Evolutionary conservation across 192 early-diverging fungal species (phyloP).

Genomic region (Umbelopsis isabellina): DNA sequence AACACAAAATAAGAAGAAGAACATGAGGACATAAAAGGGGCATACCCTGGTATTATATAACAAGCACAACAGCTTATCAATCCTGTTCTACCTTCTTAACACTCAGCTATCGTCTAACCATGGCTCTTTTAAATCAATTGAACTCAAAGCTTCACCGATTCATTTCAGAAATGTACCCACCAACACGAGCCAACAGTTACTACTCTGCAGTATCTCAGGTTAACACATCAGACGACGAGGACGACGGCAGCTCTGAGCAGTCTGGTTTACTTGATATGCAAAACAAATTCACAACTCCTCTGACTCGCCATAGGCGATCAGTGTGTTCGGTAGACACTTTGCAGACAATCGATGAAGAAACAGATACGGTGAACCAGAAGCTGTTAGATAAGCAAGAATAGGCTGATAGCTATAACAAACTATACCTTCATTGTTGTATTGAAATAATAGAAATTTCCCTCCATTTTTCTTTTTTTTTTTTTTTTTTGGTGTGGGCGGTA

Average conservation of each 20-base stretch:
- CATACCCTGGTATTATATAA: no score
- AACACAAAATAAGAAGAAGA: no score
- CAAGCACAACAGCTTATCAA: no score
- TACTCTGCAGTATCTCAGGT: constrained; percentile 20
- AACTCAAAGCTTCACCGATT: constrained; percentile 27
- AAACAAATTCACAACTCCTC: neutral
- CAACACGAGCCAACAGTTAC: neutral
- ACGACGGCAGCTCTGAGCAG: constrained; percentile 9
- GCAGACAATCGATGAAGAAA: constrained; percentile 23
- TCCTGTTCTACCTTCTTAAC: no score
- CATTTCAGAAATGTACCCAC: constrained; percentile 24
- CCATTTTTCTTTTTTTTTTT: neutral
- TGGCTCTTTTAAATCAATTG: constrained; percentile 9
- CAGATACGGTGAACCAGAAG: constrained; percentile 15
- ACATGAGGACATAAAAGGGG: no score
- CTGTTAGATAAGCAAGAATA: neutral
- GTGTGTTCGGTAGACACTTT: constrained; percentile 16
- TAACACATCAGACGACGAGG: neutral
- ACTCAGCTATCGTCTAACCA: neutral
- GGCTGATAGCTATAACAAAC: neutral
- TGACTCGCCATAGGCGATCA: constrained; percentile 5
- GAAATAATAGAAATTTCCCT: neutral
- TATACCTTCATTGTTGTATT: constrained; percentile 4
- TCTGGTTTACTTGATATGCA: neutral
- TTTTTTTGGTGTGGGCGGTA: no score